Evolutionary conservation across 2,329 filamentous ascomycete genomes (phyloP).

Genomic region (Karstenula rhodostoma): DNA sequence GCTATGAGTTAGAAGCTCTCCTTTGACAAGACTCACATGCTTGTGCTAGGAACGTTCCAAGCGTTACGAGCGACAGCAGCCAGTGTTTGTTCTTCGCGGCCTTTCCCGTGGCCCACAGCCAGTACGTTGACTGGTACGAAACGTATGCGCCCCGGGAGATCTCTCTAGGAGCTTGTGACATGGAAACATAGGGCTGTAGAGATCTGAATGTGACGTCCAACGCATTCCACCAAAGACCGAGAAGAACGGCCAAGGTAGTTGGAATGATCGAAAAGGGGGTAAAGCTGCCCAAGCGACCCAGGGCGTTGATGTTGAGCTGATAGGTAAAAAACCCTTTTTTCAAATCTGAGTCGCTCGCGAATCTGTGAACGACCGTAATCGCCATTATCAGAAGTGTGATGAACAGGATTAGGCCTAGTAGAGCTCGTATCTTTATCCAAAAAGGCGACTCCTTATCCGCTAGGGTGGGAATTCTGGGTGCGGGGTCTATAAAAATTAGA

Average conservation of each 20-base stretch:
- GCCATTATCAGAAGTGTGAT: slow-evolving; percentile 15
- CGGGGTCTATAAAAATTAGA: slow-evolving; percentile 1
- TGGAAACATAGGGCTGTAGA: slow-evolving; percentile 30
- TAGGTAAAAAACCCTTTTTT: slow-evolving; percentile 24
- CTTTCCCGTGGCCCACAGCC: slow-evolving; percentile 26
- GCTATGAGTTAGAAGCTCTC: not conserved
- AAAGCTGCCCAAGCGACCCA: slow-evolving; percentile 18
- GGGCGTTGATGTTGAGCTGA: slow-evolving; percentile 11
- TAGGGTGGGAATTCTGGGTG: not conserved
- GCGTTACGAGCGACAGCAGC: slow-evolving; percentile 22
- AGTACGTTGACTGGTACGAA: slow-evolving; percentile 30
- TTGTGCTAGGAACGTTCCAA: slow-evolving; percentile 23
- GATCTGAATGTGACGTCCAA: slow-evolving; percentile 28
- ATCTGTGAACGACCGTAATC: slow-evolving; percentile 17
- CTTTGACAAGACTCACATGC: slow-evolving; percentile 16
- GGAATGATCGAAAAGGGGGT: slow-evolving; percentile 29
- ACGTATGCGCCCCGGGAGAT: slow-evolving; percentile 20
- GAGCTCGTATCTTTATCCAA: slow-evolving; percentile 15
- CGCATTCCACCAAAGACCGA: slow-evolving; percentile 31
- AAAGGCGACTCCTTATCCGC: slow-evolving; percentile 11
- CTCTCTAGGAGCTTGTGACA: slow-evolving; percentile 21
- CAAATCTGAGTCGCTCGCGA: slow-evolving; percentile 15
- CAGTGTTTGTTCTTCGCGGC: slow-evolving; percentile 23
- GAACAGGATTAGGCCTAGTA: slow-evolving; percentile 8
- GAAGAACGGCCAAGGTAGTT: slow-evolving; percentile 23